A percentile compares a stretch with the other conserved stretches of the same genome.
Conservation (phyloP, 495 filamentous ascomycete species). For the Penicillium tannophilum region DNA sequence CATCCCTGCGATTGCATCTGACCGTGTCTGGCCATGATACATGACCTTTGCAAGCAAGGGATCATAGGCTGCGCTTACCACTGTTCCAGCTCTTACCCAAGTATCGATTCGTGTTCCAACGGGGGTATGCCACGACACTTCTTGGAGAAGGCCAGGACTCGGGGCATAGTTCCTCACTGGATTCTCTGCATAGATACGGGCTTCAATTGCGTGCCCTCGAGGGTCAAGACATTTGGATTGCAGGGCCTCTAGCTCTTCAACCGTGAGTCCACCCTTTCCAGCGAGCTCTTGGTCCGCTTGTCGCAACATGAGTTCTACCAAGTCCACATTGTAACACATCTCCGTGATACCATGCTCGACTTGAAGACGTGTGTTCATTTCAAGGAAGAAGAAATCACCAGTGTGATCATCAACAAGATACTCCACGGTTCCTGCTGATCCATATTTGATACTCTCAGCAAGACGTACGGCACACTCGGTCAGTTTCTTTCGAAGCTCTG, state of each 20-base stretch:
- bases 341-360: conserved; percentile 71
- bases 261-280: conserved; percentile 41
- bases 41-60: conserved; percentile 63
- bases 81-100: conserved; percentile 59
- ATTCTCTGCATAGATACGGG: conserved; percentile 63
- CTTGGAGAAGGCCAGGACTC: conserved; percentile 57
- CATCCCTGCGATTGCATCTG: conserved; percentile 48
- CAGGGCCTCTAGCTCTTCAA: too few species aligned
- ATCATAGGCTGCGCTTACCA: conserved; percentile 34
- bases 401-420: conserved; percentile 63
- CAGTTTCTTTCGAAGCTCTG: conserved; percentile 48
- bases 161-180: conserved; percentile 58
- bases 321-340: conserved; percentile 58
- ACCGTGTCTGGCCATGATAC: conserved; percentile 46
- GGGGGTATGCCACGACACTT: conserved; percentile 52
- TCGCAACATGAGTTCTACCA: conserved; percentile 56
- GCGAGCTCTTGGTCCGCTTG: conserved; percentile 47
- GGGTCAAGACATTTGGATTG: conserved; percentile 24
- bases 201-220: conserved; percentile 57
- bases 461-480: conserved; percentile 53
- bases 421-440: conserved; percentile 63
- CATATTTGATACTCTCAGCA: conserved; percentile 56
- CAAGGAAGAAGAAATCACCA: conserved; percentile 64
- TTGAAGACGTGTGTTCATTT: conserved; percentile 70
- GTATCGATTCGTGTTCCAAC: conserved; percentile 58